Evolutionary conservation across 2,329 filamentous ascomycete species (phyloP).

Genomic region (Fusarium anthophilum): DNA sequence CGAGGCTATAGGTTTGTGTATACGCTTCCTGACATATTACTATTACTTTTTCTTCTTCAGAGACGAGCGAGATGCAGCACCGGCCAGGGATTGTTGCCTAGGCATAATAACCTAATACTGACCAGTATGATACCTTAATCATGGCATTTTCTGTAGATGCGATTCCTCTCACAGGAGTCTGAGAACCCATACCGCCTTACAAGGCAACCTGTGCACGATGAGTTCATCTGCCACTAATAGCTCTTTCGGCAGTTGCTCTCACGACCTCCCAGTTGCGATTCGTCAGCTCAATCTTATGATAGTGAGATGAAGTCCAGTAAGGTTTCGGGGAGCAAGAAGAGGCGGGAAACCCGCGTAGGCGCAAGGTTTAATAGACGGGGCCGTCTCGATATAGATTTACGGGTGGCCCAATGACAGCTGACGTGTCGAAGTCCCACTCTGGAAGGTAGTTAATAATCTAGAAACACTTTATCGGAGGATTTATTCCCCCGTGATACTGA

Average conservation of each 20-base stretch:
- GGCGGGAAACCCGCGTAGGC: neutral
- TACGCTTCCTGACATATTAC: rapidly evolving
- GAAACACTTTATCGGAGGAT: neutral
- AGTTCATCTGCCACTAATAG: neutral
- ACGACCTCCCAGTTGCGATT: neutral
- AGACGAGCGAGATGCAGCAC: neutral
- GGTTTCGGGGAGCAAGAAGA: neutral
- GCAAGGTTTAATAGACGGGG: neutral
- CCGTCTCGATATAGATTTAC: neutral
- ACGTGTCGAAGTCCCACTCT: neutral
- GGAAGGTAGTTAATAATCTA: neutral
- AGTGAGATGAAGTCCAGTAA: neutral
- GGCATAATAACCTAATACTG: too few species aligned
- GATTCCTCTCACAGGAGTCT: too few species aligned
- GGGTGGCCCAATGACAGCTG: neutral
- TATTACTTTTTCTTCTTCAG: neutral
- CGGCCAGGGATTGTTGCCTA: rapidly evolving
- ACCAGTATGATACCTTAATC: neutral
- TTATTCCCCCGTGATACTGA: neutral
- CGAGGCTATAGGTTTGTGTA: neutral
- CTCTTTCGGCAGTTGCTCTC: neutral
- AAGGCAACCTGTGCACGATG: neutral
- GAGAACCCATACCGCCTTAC: too few species aligned
- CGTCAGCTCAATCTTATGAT: neutral
- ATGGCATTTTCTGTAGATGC: rapidly evolving